Percentiles rank a stretch among this genome's conserved stretches.
phyloP scores from a whole-genome alignment of 2,329 filamentous ascomycete genomes.

The Penicillium thymicola region DNA sequence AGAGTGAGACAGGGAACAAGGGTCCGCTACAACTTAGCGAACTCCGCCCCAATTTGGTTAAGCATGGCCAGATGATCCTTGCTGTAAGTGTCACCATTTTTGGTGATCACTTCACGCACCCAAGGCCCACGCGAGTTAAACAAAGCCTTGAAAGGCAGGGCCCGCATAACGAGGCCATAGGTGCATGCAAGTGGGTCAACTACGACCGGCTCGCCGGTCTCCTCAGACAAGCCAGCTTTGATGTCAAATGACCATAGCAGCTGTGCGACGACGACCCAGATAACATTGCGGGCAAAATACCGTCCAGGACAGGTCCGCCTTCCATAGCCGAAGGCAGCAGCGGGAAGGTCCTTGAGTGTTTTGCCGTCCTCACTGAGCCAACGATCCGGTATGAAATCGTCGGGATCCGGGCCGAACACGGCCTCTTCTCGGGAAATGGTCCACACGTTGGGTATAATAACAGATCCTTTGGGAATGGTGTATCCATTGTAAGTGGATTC shows the following conservation, averaged over 20 bases:
- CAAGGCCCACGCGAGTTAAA: neutral
- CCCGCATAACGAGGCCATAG: neutral
- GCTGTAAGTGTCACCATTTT: neutral
- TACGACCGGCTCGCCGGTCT: neutral
- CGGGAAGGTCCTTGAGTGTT: neutral
- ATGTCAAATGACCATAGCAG: neutral
- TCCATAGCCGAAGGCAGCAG: neutral
- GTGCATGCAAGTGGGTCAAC: neutral
- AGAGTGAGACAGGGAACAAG: neutral
- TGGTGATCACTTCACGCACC: neutral
- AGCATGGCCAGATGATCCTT: neutral
- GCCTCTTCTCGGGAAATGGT: neutral
- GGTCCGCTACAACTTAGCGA: neutral
- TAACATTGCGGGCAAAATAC: neutral
- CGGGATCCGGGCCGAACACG: neutral
- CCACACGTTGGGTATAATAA: slow-evolving; percentile 24
- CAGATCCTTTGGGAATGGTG: slow-evolving; percentile 34
- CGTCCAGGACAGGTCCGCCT: neutral
- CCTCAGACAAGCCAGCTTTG: neutral
- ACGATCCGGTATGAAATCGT: neutral
- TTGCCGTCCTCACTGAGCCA: neutral
- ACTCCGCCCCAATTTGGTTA: neutral
- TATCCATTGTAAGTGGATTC: slow-evolving; percentile 32
- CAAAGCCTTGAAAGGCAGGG: neutral
- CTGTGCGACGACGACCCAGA: neutral